Percentiles rank a stretch among this genome's conserved stretches.
Evolutionary conservation across 1,284 basidiomycete genomes (phyloP).

Genomic region (Abortiporus biennis): DNA sequence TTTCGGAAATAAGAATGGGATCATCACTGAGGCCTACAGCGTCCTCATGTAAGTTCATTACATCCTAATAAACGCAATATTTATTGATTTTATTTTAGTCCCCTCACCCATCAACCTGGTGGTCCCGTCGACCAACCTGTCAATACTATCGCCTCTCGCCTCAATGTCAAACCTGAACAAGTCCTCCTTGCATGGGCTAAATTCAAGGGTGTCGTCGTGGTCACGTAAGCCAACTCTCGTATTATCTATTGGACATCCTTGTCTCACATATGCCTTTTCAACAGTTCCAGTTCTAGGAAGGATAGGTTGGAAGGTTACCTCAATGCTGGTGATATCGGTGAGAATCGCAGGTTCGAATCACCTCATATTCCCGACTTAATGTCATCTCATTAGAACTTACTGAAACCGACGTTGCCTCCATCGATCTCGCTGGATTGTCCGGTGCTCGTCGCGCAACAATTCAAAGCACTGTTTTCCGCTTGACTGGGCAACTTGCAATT

Average conservation of each 20-base stretch:
- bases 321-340: slow-evolving; percentile 40
- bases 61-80: not conserved
- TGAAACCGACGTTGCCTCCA: slow-evolving; percentile 31
- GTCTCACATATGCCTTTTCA: slow-evolving; percentile 1
- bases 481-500: slow-evolving; percentile 18
- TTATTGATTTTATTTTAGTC: slow-evolving; percentile 24
- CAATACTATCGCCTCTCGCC: slow-evolving; percentile 47
- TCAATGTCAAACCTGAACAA: slow-evolving; percentile 62
- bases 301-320: slow-evolving; percentile 52
- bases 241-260: not conserved
- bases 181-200: slow-evolving; percentile 65
- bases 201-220: slow-evolving; percentile 59
- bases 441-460: slow-evolving; percentile 19
- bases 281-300: slow-evolving; percentile 46
- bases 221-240: slow-evolving; percentile 44
- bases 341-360: slow-evolving; percentile 11
- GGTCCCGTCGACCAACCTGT: slow-evolving; percentile 70
- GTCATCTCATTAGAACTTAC: slow-evolving; percentile 25
- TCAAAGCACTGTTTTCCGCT: too few relatives aligned
- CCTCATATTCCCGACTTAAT: not conserved
- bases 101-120: slow-evolving; percentile 61
- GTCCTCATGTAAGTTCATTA: slow-evolving; percentile 44
- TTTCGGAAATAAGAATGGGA: slow-evolving; percentile 52
- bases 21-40: slow-evolving; percentile 71
- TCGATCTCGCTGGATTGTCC: slow-evolving; percentile 35